Percentiles rank a stretch among this genome's conserved stretches.
phyloP scores from a whole-genome alignment of 768 basidiomycete species.

The Mycena chlorophos region DNA sequence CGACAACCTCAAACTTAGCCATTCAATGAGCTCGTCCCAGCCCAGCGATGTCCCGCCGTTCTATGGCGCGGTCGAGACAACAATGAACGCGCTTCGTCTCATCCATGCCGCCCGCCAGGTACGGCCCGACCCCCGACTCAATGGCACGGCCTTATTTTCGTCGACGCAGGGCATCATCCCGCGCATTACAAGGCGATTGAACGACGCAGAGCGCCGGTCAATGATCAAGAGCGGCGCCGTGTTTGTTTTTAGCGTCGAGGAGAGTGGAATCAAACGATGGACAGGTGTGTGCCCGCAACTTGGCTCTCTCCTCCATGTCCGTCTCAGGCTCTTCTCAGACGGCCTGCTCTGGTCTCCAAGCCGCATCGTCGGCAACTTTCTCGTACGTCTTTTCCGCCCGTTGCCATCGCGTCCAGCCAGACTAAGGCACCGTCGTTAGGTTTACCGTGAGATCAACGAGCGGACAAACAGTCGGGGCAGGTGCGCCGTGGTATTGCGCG shows the following conservation, averaged over 20 bases:
- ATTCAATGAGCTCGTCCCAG: conserved; percentile 42
- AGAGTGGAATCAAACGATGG: conserved; percentile 87
- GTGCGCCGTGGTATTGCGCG: neutral
- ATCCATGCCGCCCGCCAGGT: conserved; percentile 67
- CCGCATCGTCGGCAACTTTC: conserved; percentile 81
- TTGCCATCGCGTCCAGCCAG: neutral
- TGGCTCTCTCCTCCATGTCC: conserved; percentile 10
- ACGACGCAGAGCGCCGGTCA: conserved; percentile 71
- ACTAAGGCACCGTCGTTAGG: conserved; percentile 40
- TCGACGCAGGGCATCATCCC: conserved; percentile 80
- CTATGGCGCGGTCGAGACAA: conserved; percentile 79
- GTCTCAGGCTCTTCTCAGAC: conserved; percentile 34
- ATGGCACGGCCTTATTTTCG: no score
- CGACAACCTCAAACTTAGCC: conserved; percentile 58
- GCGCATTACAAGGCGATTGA: conserved; percentile 79
- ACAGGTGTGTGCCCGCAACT: conserved; percentile 49
- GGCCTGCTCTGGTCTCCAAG: conserved; percentile 80
- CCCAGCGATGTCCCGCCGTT: conserved; percentile 62
- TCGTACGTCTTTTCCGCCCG: conserved; percentile 46
- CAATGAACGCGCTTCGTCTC: conserved; percentile 76
- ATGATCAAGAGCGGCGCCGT: conserved; percentile 72
- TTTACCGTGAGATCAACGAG: conserved; percentile 80
- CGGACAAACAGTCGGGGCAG: conserved; percentile 56
- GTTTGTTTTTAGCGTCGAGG: conserved; percentile 87
- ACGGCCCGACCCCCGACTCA: no score